Percentiles rank a stretch among this genome's conserved stretches.
Conservation (phyloP, 352 stramenopile species). For the Globisporangium acanthophoron region DNA sequence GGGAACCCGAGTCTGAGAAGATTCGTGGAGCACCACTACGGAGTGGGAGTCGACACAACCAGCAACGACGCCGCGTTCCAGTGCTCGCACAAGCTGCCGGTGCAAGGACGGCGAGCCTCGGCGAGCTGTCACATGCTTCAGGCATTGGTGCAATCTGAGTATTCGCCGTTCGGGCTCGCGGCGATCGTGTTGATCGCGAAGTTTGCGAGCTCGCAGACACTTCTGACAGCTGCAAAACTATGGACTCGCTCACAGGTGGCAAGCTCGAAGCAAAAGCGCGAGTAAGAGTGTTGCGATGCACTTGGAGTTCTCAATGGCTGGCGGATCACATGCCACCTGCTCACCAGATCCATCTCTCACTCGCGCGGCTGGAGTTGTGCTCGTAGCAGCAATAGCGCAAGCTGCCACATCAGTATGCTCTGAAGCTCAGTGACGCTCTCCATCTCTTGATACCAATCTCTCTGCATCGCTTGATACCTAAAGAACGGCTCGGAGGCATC, state of each 20-base stretch:
- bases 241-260: background rate
- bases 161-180: conserved; percentile 4
- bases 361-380: too few relatives aligned
- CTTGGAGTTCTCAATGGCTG: too few relatives aligned
- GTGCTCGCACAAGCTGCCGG: background rate
- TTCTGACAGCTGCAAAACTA: background rate
- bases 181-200: background rate
- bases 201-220: background rate
- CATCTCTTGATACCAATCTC: background rate
- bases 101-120: too few relatives aligned
- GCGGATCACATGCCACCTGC: too few relatives aligned
- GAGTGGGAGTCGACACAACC: background rate
- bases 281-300: background rate
- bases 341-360: too few relatives aligned
- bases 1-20: conserved; percentile 33
- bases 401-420: too few relatives aligned
- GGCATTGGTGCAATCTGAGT: background rate
- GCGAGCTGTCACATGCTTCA: background rate
- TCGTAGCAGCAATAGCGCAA: too few relatives aligned
- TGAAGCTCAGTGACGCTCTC: too few relatives aligned
- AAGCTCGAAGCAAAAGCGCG: background rate
- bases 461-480: background rate
- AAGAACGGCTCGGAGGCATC: conserved; percentile 71
- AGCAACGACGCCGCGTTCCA: background rate
- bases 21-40: conserved; percentile 38